Conservation (phyloP, 495 filamentous ascomycete genomes). For the Penicillium coffeae region DNA sequence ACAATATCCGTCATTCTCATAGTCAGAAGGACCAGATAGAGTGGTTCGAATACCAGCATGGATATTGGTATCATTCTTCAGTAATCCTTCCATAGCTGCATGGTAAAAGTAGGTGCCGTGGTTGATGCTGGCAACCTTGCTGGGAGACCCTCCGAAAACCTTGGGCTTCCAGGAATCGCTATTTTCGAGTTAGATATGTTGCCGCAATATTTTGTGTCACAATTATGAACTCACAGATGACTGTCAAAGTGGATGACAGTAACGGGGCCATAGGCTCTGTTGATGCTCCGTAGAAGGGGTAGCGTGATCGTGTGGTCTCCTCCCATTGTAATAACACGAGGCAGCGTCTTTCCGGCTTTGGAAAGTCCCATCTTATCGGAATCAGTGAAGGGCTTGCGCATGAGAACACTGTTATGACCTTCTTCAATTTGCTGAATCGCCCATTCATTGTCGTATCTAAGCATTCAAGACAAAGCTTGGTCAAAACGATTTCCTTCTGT, state of each 20-base stretch:
- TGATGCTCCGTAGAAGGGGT: constrained; percentile 60
- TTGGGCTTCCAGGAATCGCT: constrained; percentile 64
- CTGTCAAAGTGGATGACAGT: constrained; percentile 72
- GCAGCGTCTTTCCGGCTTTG: constrained; percentile 53
- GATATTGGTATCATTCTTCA: constrained; percentile 78
- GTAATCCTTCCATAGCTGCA: constrained; percentile 63
- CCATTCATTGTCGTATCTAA: constrained; percentile 67
- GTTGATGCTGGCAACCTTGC: constrained; percentile 64
- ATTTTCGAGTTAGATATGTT: not conserved
- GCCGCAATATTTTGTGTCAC: not conserved
- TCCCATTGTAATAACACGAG: constrained; percentile 65
- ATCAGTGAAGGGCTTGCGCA: constrained; percentile 47
- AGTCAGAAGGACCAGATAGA: constrained; percentile 65
- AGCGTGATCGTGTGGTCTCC: constrained; percentile 64
- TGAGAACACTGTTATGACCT: constrained; percentile 52
- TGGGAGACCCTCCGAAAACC: constrained; percentile 67
- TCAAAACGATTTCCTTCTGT: not conserved
- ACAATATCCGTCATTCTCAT: constrained; percentile 78
- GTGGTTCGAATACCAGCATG: constrained; percentile 84
- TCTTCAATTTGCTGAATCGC: constrained; percentile 73
- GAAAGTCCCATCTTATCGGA: constrained; percentile 47
- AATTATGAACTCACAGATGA: constrained; percentile 51
- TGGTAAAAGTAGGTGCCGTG: constrained; percentile 84
- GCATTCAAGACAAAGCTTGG: not conserved
- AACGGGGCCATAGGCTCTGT: constrained; percentile 61